Base-by-base conservation (phyloP, 305 asterid species). In the Ajuga reptans region DNA sequence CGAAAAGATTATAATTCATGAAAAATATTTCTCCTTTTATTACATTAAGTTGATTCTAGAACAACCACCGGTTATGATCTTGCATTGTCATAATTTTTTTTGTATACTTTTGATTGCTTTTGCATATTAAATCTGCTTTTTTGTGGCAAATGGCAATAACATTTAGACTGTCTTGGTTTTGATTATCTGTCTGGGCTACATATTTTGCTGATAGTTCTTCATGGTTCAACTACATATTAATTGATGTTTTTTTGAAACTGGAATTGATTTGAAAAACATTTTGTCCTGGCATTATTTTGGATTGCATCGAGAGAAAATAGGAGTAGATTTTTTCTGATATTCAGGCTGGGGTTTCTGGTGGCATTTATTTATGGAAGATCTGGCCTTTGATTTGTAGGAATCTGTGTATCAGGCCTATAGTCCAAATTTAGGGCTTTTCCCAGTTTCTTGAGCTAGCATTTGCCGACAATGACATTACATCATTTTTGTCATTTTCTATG, bases 301-400 rank as follows among this genome's bases (percentile, higher is more conserved):
- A 72, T 65, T 65, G 56, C 74, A 67, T 73, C 27, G 36, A 61
- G 79, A 60, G 68, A 71, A 64, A 66, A 58, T 84, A 78, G 89
- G 83, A 84, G 78, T 82, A 75, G 90, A 78, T 57, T 55, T 81
- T 75, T 71, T 60, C 72, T 55, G 68, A 64, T 49, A 71, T 81
- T 83, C 83, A 78, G 88, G 82, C 47, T 53, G 57, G 80, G 81
- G 74, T 79, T 81, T 82, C 80, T 74, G 82, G 81, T 43, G 69
- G 69, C 77, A 39, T 72, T 31, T 64, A 56, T 75, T 70, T 68
- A 59, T 58, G 74, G 81, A 79, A 67, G 83, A 78, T 62, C 75
- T 76, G 81, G 69, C 82, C 79, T 69, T 80, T 69, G 78, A 75
- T 39, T 67, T 71, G 72, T 78, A 77, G 81, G 84, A 81, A 47